Evolutionary conservation across 1,284 basidiomycete species (phyloP).

Genomic region (Tilletia caries): DNA sequence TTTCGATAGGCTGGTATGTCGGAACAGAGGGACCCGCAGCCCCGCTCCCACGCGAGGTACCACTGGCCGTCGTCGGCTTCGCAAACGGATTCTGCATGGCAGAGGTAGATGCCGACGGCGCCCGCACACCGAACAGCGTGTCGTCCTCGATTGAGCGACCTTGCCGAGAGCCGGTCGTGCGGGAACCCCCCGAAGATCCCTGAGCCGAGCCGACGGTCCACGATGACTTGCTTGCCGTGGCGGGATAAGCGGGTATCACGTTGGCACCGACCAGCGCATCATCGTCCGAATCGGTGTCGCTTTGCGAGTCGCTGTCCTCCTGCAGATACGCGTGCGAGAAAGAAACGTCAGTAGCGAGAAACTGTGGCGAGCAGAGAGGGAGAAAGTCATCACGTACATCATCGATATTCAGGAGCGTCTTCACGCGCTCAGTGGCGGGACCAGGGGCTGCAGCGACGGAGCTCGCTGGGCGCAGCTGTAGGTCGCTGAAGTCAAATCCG

Average conservation of each 20-base stretch:
- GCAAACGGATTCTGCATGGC: constrained; percentile 11
- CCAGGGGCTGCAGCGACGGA: too few relatives aligned
- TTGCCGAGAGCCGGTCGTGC: neutral
- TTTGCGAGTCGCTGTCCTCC: constrained; percentile 13
- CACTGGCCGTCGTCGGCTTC: neutral
- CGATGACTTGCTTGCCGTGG: neutral
- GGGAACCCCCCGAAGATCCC: neutral
- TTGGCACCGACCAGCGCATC: neutral
- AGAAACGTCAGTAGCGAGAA: too few relatives aligned
- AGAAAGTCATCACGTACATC: too few relatives aligned
- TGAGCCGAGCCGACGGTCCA: neutral
- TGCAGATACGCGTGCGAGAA: neutral
- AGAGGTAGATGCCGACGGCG: neutral
- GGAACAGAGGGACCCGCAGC: neutral
- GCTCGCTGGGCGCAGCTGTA: too few relatives aligned
- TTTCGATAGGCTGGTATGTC: neutral
- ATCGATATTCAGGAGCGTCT: too few relatives aligned
- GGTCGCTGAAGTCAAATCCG: too few relatives aligned
- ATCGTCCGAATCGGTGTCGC: constrained; percentile 10
- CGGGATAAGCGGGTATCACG: neutral
- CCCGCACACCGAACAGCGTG: constrained; percentile 44
- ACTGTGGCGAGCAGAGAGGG: too few relatives aligned
- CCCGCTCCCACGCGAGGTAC: neutral
- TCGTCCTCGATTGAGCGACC: constrained; percentile 44
- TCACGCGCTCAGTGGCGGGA: too few relatives aligned